Evolutionary conservation across 768 basidiomycete genomes (phyloP), one percentile per base, ranked within the genome.

Genomic region (Psilocybe cyanescens): DNA sequence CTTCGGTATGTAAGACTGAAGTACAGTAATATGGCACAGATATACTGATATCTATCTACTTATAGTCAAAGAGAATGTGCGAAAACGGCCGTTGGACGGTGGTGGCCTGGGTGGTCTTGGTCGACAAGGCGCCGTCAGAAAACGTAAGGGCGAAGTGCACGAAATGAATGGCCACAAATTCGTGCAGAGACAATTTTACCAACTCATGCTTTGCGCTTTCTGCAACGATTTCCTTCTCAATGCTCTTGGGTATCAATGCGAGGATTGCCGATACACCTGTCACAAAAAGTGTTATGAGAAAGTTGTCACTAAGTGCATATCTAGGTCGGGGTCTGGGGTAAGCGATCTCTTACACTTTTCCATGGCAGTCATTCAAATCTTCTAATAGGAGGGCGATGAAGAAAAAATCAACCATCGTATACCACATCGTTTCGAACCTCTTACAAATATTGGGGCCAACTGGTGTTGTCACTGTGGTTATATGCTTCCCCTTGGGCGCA

Each of bases 391-490:
- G 67, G 93, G 88, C 53, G 97, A 99, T 75, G 97, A 92, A 75
- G 97, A 99, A 76, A 97, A 97, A 78, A 95, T 99, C 74, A 99
- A 99, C 70, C 97, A 99, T 76, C 92, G 97, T 55, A 99, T 99
- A 68, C 97, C 97, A 56, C 97, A 99, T 76, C 90, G 97, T 19
- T 99, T 99, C 79, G 94, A 96, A 68, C 89, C 96, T 16, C 86
- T 97, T 69, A 98, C 95, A 63, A 99, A 97, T 75, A 90, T 99
- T 58, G 93, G 95, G 47, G 94, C 97, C 16, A 98, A 97, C 71
- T 99, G 97, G 97, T 99, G 97, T 76, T 99, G 97, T 74, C 97
- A 99, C 74, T 99, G 97, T 73, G 97, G 97, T 64, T 97, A 96
- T 71, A 96, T 99, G 86, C 85, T 97, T 28, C 96, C 97, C 58